Base-by-base conservation (phyloP, 2,329 filamentous ascomycete genomes). In the Fusarium torreyae region DNA sequence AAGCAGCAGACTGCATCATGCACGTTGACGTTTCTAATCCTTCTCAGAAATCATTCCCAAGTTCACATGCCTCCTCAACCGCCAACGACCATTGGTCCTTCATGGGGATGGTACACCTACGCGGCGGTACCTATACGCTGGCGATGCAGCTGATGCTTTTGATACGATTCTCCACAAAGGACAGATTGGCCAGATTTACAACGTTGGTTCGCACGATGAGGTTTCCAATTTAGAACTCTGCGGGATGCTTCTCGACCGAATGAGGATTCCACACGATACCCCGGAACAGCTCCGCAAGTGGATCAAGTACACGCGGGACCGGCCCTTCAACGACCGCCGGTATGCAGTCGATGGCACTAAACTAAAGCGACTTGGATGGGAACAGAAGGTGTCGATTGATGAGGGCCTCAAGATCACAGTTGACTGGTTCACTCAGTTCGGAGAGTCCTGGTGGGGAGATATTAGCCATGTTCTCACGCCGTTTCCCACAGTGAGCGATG, bases 141-240 rank as follows among this genome's bases (percentile, higher is more conserved):
- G 89, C 10, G 93, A 96, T 76, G 92, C 92, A 3, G 91, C 91
- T 6, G 92, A 95, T 75, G 93, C 92, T 3, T 92, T 95, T 74
- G 92, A 96, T 80, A 94, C 92, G 1, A 94, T 96, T 74, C 85
- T 96, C 24, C 93, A 96, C 84, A 90, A 89, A 73, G 93, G 93
- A 20, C 81, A 85, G 50, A 83, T 92, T 34, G 92, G 92, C 2
- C 90, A 94, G 74, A 88, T 92, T 63, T 96, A 96, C 84, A 96
- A 96, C 69, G 91, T 96, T 11, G 91, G 91, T 44, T 94, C 93
- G 0, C 86, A 87, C 63, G 91, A 94, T 76, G 92, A 94, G 77
- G 87, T 94, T 46, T 92, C 91, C 68, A 94, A 94, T 76, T 81
- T 92, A 18, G 84, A 89, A 4, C 84, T 95, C 7, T 92, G 92